Conservation (phyloP, 2,329 filamentous ascomycete species). For the Onygenales sp. region DNA sequence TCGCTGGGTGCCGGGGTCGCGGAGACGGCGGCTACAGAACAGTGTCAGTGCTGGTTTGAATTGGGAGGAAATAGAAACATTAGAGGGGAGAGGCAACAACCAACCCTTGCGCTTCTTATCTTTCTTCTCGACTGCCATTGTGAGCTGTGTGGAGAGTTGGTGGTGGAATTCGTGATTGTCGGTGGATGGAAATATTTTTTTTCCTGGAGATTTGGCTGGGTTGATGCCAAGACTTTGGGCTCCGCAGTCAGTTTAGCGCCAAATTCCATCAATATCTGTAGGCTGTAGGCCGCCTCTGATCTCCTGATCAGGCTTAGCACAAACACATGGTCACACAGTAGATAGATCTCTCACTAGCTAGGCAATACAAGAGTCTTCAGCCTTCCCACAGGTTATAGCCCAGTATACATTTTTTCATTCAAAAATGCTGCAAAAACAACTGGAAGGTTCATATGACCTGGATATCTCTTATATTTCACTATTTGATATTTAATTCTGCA, state of each 20-base stretch:
- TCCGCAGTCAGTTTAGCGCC: constrained; percentile 1
- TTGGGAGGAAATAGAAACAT: background rate
- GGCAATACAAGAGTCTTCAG: too few relatives aligned
- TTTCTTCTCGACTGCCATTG: constrained; percentile 46
- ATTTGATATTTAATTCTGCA: fast-evolving
- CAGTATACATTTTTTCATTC: too few relatives aligned
- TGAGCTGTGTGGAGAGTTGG: background rate
- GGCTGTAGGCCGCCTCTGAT: too few relatives aligned
- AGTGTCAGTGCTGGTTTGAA: constrained; percentile 8
- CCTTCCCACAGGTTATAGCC: too few relatives aligned
- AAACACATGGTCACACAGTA: too few relatives aligned
- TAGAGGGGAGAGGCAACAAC: constrained; percentile 5
- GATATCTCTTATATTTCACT: too few relatives aligned
- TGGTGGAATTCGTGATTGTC: constrained; percentile 18
- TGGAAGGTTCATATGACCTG: too few relatives aligned
- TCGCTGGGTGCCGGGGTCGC: constrained; percentile 32
- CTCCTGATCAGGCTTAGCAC: too few relatives aligned
- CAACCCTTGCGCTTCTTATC: constrained; percentile 48
- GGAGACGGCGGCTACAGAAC: constrained; percentile 19
- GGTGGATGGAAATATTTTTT: constrained; percentile 1
- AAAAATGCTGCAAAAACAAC: too few relatives aligned
- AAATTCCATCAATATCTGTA: background rate
- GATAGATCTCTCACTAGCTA: too few relatives aligned
- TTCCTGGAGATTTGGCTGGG: background rate
- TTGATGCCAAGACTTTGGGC: constrained; percentile 7